These are phyloP conservation scores for Aspergillus heteromorphus DNA, from an alignment of 495 filamentous ascomycete species.

Conservation along the genomic window DNA sequence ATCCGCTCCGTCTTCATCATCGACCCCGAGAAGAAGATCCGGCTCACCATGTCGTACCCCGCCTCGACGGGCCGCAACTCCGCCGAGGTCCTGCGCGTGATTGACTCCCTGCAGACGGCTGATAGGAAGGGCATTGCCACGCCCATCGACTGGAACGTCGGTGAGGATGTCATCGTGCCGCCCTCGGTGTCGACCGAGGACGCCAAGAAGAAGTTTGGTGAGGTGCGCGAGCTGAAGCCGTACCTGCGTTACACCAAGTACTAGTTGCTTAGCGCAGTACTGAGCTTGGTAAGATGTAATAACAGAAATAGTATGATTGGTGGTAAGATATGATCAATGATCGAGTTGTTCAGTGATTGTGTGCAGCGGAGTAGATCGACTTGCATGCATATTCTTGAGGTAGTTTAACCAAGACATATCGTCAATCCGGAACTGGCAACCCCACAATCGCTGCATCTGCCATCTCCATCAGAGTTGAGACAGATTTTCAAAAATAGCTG, in stretches of 20 bases:
- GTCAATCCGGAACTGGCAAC: too few species aligned
- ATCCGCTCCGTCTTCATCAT: conserved; percentile 68
- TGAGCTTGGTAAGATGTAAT: background rate
- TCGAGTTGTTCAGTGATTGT: too few species aligned
- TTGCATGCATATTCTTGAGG: too few species aligned
- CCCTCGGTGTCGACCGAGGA: conserved; percentile 57
- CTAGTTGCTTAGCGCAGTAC: too few species aligned
- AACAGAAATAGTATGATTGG: background rate
- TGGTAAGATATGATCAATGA: background rate
- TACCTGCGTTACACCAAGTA: conserved; percentile 31
- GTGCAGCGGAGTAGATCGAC: too few species aligned
- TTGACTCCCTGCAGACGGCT: conserved; percentile 60
- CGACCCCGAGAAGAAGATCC: conserved; percentile 65
- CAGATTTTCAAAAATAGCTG: too few species aligned
- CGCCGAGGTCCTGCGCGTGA: conserved; percentile 58
- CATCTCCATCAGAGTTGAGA: too few species aligned
- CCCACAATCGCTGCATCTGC: too few species aligned
- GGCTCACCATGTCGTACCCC: conserved; percentile 63
- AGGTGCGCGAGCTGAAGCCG: conserved; percentile 60
- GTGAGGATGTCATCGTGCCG: conserved; percentile 65
- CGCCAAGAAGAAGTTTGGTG: conserved; percentile 62
- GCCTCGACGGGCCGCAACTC: conserved; percentile 62
- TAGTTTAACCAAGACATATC: too few species aligned
- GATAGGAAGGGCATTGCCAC: conserved; percentile 60
- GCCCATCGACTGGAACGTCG: conserved; percentile 59